Evolutionary conservation across 345 rosid species (phyloP).

Genomic region (Brassica juncea): DNA sequence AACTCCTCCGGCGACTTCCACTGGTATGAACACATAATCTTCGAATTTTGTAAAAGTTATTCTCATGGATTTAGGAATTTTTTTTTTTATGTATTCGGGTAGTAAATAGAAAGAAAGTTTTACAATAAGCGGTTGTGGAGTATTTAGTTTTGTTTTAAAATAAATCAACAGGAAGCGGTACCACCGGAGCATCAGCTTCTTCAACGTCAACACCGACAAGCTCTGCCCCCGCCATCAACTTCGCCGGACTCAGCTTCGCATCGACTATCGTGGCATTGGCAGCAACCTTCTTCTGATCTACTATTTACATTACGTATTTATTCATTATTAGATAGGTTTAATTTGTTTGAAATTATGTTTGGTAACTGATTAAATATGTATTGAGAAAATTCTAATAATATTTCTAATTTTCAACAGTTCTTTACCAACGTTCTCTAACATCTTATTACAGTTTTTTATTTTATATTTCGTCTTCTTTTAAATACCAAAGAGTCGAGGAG

Average conservation of each 20-base stretch:
- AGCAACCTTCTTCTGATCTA: slow-evolving; percentile 26
- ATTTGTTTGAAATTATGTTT: neutral
- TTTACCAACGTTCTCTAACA: neutral
- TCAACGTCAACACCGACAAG: slow-evolving; percentile 10
- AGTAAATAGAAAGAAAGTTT: too few species aligned
- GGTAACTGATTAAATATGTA: neutral
- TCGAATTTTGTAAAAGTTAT: neutral
- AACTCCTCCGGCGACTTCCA: slow-evolving; percentile 32
- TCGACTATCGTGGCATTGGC: slow-evolving; percentile 23
- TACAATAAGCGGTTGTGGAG: neutral
- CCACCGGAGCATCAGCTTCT: slow-evolving; percentile 27
- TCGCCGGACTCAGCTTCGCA: slow-evolving; percentile 30
- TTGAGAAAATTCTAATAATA: slow-evolving; percentile 15
- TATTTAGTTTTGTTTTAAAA: neutral
- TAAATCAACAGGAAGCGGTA: slow-evolving; percentile 17
- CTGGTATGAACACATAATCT: slow-evolving; percentile 13
- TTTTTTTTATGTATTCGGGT: neutral
- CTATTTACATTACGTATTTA: neutral
- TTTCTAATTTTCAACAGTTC: slow-evolving; percentile 23
- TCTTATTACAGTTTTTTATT: neutral
- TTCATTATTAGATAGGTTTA: slow-evolving; percentile 7
- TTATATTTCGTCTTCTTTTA: neutral
- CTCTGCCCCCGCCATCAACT: slow-evolving; percentile 28
- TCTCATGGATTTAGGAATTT: neutral
- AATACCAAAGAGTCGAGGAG: too few species aligned